A percentile compares a stretch with the other conserved stretches of the same genome.
These are phyloP conservation scores for Aspergillus pseudotamarii DNA, from an alignment of 2,329 filamentous ascomycete genomes.

Conservation along the genomic window DNA sequence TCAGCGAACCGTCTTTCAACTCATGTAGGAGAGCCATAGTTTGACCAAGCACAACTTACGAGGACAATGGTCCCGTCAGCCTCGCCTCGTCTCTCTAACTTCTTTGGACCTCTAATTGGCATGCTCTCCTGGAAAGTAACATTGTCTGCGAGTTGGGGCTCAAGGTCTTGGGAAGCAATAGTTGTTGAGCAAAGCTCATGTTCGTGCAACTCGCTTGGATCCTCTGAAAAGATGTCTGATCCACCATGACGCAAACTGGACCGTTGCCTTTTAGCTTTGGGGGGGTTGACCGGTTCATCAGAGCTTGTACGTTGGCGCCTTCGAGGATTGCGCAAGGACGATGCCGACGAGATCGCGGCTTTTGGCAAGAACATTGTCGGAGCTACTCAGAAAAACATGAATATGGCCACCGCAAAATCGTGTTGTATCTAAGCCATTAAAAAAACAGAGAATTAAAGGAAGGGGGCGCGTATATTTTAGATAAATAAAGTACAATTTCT, in stretches of 20 bases:
- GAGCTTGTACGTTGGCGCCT: slow-evolving; percentile 45
- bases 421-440: background rate
- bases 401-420: background rate
- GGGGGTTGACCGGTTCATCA: slow-evolving; percentile 49
- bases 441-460: background rate
- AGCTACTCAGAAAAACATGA: background rate
- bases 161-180: slow-evolving; percentile 14
- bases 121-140: slow-evolving; percentile 32
- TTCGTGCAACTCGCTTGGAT: slow-evolving; percentile 25
- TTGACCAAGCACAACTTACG: slow-evolving; percentile 26
- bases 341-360: slow-evolving; percentile 28
- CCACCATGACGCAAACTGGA: slow-evolving; percentile 44
- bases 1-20: background rate
- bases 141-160: slow-evolving; percentile 21
- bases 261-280: slow-evolving; percentile 50
- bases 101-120: slow-evolving; percentile 42
- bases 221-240: slow-evolving; percentile 30
- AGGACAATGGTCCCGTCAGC: slow-evolving; percentile 41
- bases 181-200: slow-evolving; percentile 19
- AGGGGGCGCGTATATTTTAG: background rate
- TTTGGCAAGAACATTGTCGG: slow-evolving; percentile 44
- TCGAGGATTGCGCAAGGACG: slow-evolving; percentile 38
- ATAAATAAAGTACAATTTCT: background rate
- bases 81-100: slow-evolving; percentile 35
- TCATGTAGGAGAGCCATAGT: background rate